phyloP scores from a whole-genome alignment of 2,329 filamentous ascomycete genomes.

The Pseudocercospora cruenta region DNA sequence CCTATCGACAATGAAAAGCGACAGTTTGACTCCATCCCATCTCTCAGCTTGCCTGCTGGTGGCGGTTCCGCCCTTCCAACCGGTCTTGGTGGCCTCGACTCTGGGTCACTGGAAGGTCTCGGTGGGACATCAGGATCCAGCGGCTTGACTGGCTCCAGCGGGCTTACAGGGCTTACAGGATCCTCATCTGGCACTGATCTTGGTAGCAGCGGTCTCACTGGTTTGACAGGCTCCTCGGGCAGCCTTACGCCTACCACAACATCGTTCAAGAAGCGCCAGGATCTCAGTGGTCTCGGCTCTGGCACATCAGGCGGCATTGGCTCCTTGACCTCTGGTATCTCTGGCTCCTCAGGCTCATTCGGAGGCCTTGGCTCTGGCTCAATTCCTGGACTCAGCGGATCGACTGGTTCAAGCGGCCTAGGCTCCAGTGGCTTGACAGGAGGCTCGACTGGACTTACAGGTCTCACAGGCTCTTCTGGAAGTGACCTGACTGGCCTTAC shows the following conservation, averaged over 20 bases:
- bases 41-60: neutral
- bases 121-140: neutral
- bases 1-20: slow-evolving; percentile 25
- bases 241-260: neutral
- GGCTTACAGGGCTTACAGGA: slow-evolving; percentile 5
- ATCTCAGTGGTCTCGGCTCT: slow-evolving; percentile 1
- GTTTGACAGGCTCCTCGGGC: neutral
- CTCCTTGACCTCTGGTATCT: neutral
- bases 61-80: slow-evolving; percentile 5
- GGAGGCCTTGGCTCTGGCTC: neutral
- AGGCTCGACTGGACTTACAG: neutral
- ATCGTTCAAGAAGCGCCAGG: slow-evolving; percentile 10
- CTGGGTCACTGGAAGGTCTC: slow-evolving; percentile 10
- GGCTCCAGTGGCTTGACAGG: neutral
- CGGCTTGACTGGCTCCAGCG: neutral
- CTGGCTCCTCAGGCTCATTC: neutral
- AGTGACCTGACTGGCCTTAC: neutral
- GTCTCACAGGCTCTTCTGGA: neutral
- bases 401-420: neutral
- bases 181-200: slow-evolving; percentile 11
- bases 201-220: slow-evolving; percentile 10
- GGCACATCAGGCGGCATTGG: neutral
- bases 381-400: neutral
- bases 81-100: slow-evolving; percentile 7
- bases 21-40: slow-evolving; percentile 12